Conservation (phyloP, 1,284 basidiomycete genomes). For the Schizopora paradoxa region DNA sequence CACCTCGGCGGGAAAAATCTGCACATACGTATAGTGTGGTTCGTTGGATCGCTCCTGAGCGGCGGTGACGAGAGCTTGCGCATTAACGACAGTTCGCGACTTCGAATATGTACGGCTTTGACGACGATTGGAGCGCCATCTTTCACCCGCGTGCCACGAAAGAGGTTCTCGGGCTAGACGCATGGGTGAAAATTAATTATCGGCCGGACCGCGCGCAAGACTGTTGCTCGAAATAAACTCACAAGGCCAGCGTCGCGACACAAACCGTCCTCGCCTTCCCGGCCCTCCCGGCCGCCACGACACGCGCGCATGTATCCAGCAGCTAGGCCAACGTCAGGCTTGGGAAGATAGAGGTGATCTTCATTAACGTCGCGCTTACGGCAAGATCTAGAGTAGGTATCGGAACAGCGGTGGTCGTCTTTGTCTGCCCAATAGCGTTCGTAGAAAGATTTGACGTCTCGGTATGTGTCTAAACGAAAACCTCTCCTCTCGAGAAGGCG, state of each 20-base stretch:
- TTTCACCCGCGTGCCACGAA: constrained; percentile 50
- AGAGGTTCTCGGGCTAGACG: constrained; percentile 62
- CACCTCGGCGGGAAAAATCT: neutral
- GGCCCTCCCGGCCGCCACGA: constrained; percentile 20
- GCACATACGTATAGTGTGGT: constrained; percentile 68
- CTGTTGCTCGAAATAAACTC: constrained; percentile 23
- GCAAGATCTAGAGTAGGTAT: too few relatives aligned
- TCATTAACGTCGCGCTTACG: constrained; percentile 20
- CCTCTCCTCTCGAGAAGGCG: constrained; percentile 43
- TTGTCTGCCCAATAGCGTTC: constrained; percentile 30
- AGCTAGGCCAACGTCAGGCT: constrained; percentile 23
- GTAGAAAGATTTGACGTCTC: constrained; percentile 57
- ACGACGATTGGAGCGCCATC: constrained; percentile 53
- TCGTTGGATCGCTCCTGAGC: constrained; percentile 53
- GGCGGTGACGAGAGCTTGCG: constrained; percentile 47
- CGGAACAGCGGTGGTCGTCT: too few relatives aligned
- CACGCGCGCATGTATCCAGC: constrained; percentile 32
- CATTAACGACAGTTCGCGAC: constrained; percentile 57
- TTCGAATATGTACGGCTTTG: constrained; percentile 59
- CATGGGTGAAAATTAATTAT: neutral
- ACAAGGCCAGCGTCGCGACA: constrained; percentile 69
- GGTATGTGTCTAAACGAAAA: constrained; percentile 59
- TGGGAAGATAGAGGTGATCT: constrained; percentile 13
- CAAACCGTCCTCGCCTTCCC: constrained; percentile 35
- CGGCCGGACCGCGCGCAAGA: neutral